Base-by-base conservation (phyloP, 1,284 basidiomycete genomes). In the Cutaneotrichosporon mucoides region DNA sequence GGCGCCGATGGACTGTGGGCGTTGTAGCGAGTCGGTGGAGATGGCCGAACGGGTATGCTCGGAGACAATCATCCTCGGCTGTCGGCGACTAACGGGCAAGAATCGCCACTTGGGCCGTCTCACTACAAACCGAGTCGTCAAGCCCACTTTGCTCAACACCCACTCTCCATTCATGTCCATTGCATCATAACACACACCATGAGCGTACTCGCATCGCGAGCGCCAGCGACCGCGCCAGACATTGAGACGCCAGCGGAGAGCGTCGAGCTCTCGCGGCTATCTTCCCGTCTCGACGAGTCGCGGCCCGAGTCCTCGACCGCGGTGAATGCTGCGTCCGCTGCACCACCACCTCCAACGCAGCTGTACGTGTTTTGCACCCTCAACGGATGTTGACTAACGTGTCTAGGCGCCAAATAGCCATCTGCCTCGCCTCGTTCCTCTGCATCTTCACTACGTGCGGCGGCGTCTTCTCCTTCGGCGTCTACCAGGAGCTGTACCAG, bases 401-500 rank as follows among this genome's bases (percentile, higher is more conserved):
- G 4, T 4, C 5, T 5, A 68, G 66, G 7, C 67, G 57, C 34
- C 40, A 54, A 7, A 33, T 63, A 16, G 38, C 59, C 5, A 64
- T 66, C 52, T 65, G 65, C 52, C 16, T 59, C 7, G 58, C 65
- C 3, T 57, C 59, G 9, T 68, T 68, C 48, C 37, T 61, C 15
- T 41, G 66, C 24, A 57, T 64, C 12, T 71, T 70, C 52, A 71
- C 67, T 1, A 65, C 65, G 7, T 71, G 70, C 59, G 70, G 70
- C 11, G 60, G 64, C 38, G 53, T 68, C 52, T 71, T 71, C 60
- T 60, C 68, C 35, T 71, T 68, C 43, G 70, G 70, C 24, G 66
- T 70, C n/a, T 71, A 66, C 52, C 70, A 71, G 54, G 70, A 68
- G n/a, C 63, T 70, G 44, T 71, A 71, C 59, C 66, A 70, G 54